Percentiles rank a stretch among this genome's conserved stretches.
Evolutionary conservation across 2,329 filamentous ascomycete species (phyloP).

Genomic region (Allantophomopsis cytisporea): DNA sequence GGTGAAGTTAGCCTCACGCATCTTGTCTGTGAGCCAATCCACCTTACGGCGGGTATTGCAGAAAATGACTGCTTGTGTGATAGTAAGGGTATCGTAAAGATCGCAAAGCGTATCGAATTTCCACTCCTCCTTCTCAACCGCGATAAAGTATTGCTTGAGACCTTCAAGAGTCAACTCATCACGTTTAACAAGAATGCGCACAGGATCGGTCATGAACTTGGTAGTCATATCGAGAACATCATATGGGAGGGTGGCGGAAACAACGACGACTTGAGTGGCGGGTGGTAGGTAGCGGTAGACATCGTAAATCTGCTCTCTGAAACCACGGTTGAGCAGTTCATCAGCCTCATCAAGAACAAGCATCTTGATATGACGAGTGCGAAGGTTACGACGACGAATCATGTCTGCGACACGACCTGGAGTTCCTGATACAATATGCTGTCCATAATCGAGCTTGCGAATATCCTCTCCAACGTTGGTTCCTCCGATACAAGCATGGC

Average conservation of each 20-base stretch:
- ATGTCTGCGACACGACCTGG: constrained; percentile 90
- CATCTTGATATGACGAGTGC: constrained; percentile 68
- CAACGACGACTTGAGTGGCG: constrained; percentile 94
- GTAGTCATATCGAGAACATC: constrained; percentile 98
- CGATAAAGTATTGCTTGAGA: constrained; percentile 98
- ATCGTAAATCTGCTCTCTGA: constrained; percentile 97
- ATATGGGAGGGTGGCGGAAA: constrained; percentile 92
- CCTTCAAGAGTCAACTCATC: constrained; percentile 96
- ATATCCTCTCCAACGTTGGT: constrained; percentile 98
- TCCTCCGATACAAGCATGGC: constrained; percentile 94
- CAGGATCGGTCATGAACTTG: constrained; percentile 98
- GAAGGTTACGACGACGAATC: constrained; percentile 61
- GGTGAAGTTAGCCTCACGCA: constrained; percentile 97
- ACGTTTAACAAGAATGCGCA: constrained; percentile 94
- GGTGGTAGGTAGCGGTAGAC: constrained; percentile 95
- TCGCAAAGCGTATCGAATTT: constrained; percentile 98
- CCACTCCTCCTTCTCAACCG: constrained; percentile 99
- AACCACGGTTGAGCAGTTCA: constrained; percentile 80
- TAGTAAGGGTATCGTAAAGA: constrained; percentile 95
- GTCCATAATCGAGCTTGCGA: constrained; percentile 90
- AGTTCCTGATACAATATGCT: constrained; percentile 94
- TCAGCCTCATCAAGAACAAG: constrained; percentile 66
- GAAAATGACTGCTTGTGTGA: constrained; percentile 98
- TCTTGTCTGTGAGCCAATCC: constrained; percentile 98
- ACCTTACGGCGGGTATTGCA: constrained; percentile 99